Conservation (phyloP, 805 yeast genomes). For the Schwanniomyces sp. region DNA sequence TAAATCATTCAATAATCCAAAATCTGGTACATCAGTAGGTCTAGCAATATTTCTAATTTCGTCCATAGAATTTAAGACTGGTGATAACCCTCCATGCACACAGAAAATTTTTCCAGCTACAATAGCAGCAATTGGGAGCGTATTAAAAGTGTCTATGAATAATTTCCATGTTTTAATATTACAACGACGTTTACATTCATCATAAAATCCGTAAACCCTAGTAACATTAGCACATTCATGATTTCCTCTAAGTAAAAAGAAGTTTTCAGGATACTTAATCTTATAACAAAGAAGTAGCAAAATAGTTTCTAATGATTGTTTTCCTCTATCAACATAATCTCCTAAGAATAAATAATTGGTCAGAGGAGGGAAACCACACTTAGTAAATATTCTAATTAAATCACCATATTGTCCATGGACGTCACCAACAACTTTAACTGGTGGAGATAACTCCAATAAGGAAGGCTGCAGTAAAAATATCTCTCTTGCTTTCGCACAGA, state of each 20-base stretch:
- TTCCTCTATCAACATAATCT: conserved; percentile 97
- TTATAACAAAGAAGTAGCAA: conserved; percentile 85
- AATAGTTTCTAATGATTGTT: conserved; percentile 92
- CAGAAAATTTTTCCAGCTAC: conserved; percentile 95
- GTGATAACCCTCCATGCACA: conserved; percentile 83
- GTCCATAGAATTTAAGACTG: conserved; percentile 69
- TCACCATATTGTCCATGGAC: conserved; percentile 97
- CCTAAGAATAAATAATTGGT: conserved; percentile 91
- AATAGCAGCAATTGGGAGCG: conserved; percentile 92
- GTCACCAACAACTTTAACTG: conserved; percentile 87
- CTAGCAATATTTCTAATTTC: conserved; percentile 73
- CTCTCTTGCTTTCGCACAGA: conserved; percentile 87
- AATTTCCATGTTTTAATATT: conserved; percentile 91
- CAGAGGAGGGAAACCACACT: conserved; percentile 96
- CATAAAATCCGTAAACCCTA: conserved; percentile 95
- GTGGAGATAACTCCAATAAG: conserved; percentile 79
- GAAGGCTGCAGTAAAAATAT: conserved; percentile 90
- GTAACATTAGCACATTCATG: conserved; percentile 98
- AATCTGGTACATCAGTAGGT: conserved; percentile 86
- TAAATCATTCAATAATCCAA: conserved; percentile 73
- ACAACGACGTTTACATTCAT: conserved; percentile 94
- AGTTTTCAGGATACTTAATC: conserved; percentile 95
- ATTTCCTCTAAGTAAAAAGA: conserved; percentile 89
- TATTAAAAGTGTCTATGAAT: conserved; percentile 92
- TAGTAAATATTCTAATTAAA: conserved; percentile 83